Evolutionary conservation across 306 rosid genomes (phyloP), one percentile per base, ranked within the genome.

Genomic region (Cucurbita maxima): DNA sequence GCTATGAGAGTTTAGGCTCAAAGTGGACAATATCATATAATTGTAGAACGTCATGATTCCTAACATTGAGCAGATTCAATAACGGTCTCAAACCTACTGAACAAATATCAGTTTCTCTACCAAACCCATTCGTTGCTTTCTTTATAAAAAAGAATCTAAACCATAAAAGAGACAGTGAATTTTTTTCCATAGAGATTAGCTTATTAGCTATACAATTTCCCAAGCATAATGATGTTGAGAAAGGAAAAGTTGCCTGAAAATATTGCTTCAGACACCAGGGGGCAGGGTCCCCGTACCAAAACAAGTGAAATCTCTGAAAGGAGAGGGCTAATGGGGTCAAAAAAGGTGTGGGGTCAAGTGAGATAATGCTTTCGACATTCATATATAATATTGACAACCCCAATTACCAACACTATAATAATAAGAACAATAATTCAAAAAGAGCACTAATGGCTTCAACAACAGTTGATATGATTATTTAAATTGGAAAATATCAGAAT

Each of bases 301-400:
- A 61, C 67, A 58, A 38, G 80, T n/a, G 18, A 61, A 44, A 47
- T 61, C 20, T 30, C n/a, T 72, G 52, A 77, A 76, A 72, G 72
- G 37, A 73, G 15, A 40, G 52, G 19, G 58, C 4, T 70, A 30
- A 69, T 47, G 58, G 22, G 73, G 73, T 69, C 73, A 69, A 47
- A 48, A 48, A 22, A 51, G 56, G 55, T 14, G 57, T 69, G 73
- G 82, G 80, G 78, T 71, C 81, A 48, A 61, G 76, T 47, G 74
- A 61, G 44, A 56, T 73, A 78, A 73, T 16, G 56, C 80, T 74
- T 58, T 18, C 55, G 62, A 71, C 77, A 73, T 48, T 52, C 53
- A 74, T 22, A 9, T 40, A 77, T 34, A 80, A 80, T 73, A 74
- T 58, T 34, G 43, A 58, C 6, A 60, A 60, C 22, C 20, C 60